Base-by-base conservation (phyloP, 208 protist genomes). In the Leishmania aethiopica region DNA sequence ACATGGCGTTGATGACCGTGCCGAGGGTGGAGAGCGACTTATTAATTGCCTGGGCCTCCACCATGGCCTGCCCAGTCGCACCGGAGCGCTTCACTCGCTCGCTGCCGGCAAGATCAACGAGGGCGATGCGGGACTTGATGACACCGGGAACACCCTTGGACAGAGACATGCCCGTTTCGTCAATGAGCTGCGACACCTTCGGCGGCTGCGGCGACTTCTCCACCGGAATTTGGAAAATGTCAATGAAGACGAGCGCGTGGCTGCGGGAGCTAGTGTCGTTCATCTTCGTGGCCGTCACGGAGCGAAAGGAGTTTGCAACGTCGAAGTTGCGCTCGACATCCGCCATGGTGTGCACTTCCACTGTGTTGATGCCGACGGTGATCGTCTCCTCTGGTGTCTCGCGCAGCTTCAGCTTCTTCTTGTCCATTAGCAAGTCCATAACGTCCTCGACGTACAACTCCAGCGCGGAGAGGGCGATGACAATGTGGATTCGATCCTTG, bases 51-150 rank as follows among this genome's bases (percentile, higher is more conserved):
- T 98, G 92, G 17, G 96, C 93, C 92, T 99, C 97, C 73, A 93
- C 85, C 89, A 99, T 93, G 40, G 77, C 91, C 66, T 95, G 89
- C 11, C 96, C 97, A 7, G 85, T 89, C 4, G 95, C 94, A 67
- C 94, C 94, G 15, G 96, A 98, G 45, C 92, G 88, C 82, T 98
- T 99, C 32, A 97, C 88, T 1, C 96, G 86, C 86, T 99, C 97
- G 64, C 94, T 98, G 51, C 96, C 97, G 53, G 98, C 98, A n/a
- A 99, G 93, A 89, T 99, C 98, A 19, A 99, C 97, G 49, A 99
- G 93, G 35, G 98, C 88, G 55, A 99, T 96, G 75, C 97, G 98
- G 15, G 96, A 98, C 35, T 90, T 90, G 15, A 95, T 94, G 37
- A 98, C 86, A n/a, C 96, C 95, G 2, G 89, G 81, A 25, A 95